Evolutionary conservation across 805 yeast species (phyloP), one percentile per base, ranked within the genome.

Genomic region (Kodamaea laetipori): DNA sequence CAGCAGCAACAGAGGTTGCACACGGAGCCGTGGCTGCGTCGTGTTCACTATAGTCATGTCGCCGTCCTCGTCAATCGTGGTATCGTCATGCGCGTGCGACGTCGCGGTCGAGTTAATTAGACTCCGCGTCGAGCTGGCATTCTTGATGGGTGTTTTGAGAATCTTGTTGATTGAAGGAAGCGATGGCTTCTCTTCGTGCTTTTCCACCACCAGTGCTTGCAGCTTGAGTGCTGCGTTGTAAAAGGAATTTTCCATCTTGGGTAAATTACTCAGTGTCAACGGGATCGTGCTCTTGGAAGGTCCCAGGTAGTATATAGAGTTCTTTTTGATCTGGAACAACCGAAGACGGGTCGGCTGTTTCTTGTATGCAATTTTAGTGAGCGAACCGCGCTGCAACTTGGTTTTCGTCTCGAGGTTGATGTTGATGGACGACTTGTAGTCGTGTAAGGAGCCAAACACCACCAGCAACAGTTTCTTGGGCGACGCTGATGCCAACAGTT

Each of bases 81-180:
- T 55, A 40, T 57, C 61, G 38, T 57, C 57, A 25, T 38, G 44
- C 19, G 34, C 34, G 19, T 30, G 34, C 40, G 30, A 33, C 13
- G 41, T 32, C 13, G 39, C 28, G 17, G 37, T 43, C 8, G 43
- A 28, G 27, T 34, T 23, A 37, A 47, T 47, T 28, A 55, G 44
- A 47, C 51, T 53, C 26, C 63, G 53, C 23, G 60, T 55, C 6
- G 62, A 49, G 41, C 50, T 54, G 11, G 68, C 56, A 27, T 56
- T 55, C 48, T 66, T 71, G 43, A 71, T 67, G 25, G 76, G 76
- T 2, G 76, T 71, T 43, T 67, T 67, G 51, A 71, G 61, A 42
- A 71, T 71, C 50, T 68, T 71, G 51, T 66, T 68, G 45, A 71
- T 71, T 10, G 74, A 60, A 19, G 76, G 76, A 24, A 67, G 56